phyloP scores from a whole-genome alignment of 345 rosid genomes.

The Citrus cavaleriei region DNA sequence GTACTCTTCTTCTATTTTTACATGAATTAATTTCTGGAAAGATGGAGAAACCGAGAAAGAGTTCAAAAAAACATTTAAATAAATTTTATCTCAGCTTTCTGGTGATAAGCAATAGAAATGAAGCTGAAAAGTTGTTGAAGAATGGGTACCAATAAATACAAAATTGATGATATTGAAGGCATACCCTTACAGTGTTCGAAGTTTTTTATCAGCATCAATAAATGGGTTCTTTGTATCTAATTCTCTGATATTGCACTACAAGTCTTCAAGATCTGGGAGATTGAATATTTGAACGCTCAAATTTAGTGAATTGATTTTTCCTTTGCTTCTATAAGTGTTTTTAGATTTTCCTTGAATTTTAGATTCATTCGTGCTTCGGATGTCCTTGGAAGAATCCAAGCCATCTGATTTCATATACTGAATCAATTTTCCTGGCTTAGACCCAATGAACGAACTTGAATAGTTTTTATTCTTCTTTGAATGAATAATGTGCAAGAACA shows the following conservation, averaged over 20 bases:
- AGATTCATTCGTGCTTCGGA: too few species aligned
- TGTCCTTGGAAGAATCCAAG: too few species aligned
- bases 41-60: too few species aligned
- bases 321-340: neutral
- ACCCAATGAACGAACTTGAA: neutral
- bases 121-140: neutral
- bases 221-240: neutral
- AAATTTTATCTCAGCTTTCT: neutral
- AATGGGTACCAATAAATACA: neutral
- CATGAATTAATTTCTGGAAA: too few species aligned
- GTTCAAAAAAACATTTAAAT: too few species aligned
- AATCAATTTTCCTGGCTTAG: neutral
- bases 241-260: neutral
- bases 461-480: neutral
- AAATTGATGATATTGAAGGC: neutral
- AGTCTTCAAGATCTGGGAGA: neutral
- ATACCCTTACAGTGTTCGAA: neutral
- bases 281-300: too few species aligned
- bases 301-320: neutral
- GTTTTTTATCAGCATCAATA: too few species aligned
- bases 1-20: too few species aligned
- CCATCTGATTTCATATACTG: too few species aligned
- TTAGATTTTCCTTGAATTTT: too few species aligned
- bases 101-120: neutral
- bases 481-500: too few species aligned